These are phyloP conservation scores for Amphicarpaea edgeworthii DNA, from an alignment of 306 rosid genomes.

Conservation along the genomic window DNA sequence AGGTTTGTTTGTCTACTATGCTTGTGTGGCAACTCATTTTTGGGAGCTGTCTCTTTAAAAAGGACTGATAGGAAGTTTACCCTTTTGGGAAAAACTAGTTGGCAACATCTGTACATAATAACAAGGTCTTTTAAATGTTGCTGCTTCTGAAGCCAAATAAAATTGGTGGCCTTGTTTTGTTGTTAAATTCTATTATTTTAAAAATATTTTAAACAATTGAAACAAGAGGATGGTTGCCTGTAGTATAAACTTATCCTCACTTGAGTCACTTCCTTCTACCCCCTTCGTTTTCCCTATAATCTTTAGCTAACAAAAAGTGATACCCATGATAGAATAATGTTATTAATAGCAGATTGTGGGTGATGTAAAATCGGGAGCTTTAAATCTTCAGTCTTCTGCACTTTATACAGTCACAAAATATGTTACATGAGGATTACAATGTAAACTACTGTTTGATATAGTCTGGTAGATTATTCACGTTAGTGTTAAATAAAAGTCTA, in stretches of 20 bases:
- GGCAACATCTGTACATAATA: background rate
- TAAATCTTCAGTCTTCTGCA: background rate
- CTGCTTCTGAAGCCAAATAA: slow-evolving; percentile 3
- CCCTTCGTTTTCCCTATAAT: background rate
- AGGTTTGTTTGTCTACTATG: slow-evolving; percentile 56
- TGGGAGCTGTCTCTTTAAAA: slow-evolving; percentile 27
- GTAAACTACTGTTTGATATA: slow-evolving; percentile 23
- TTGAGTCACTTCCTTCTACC: background rate
- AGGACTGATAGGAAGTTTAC: slow-evolving; percentile 32
- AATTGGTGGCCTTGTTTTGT: slow-evolving; percentile 30
- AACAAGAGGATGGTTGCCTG: background rate
- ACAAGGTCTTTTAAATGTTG: background rate
- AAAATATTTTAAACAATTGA: background rate
- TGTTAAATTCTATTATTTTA: background rate
- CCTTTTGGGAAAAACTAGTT: slow-evolving; percentile 17
- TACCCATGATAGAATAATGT: slow-evolving; percentile 2
- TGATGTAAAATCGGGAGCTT: slow-evolving; percentile 3
- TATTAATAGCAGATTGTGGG: background rate
- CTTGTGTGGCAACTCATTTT: slow-evolving; percentile 25
- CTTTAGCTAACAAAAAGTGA: background rate
- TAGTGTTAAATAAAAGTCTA: slow-evolving; percentile 16
- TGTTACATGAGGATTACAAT: background rate
- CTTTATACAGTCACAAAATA: slow-evolving; percentile 2
- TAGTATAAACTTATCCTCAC: background rate
- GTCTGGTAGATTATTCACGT: slow-evolving; percentile 8